Evolutionary conservation across 176 grass and related monocot species (phyloP), one percentile per base, ranked within the genome.

Genomic region (Juncus effusus): DNA sequence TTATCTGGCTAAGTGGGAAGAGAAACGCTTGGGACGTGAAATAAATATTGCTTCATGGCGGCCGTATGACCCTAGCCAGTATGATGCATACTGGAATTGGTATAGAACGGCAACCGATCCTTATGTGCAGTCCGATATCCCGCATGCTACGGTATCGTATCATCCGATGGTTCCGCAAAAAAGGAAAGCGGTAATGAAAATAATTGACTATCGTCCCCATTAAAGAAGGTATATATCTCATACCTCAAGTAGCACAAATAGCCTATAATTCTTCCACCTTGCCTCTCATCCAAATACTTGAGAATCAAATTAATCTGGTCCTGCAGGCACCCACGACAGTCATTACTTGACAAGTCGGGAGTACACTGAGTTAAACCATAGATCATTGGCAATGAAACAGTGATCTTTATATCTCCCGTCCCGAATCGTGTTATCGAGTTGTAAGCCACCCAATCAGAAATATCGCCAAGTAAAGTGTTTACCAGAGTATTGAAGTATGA

Each of bases 361-460:
- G 72, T 86, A 76, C 87, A 85, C 72, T 90, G 87, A 19, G 49
- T 50, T 36, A 85, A 62, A 3, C 70, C 70, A 12, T 90, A 85
- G 41, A 82, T 76, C 62, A 40, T 79, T 38, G 73, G 63, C 11
- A 59, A 1, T 3, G 13, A 14, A 1, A 3, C 5, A 10, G 54
- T 40, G 61, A 78, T 69, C 0, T 14, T 69, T 54, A 61, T 63
- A 13, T 76, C 65, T 54, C 69, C 88, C 0, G 80, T 87, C 7
- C 35, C 84, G 66, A 92, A 84, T 16, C 10, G 13, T 40, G 38
- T 67, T 9, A 69, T 41, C 4, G 80, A 68, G 65, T 69, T 69
- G 16, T 8, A 36, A 3, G 65, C 77, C n/a, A 83, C 77, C 80
- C 58, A 65, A 40, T 62, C 7, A 13, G 10, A 10, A 39, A 83